Percentiles rank a stretch among this genome's conserved stretches.
These are phyloP conservation scores for Raddia distichophylla DNA, from an alignment of 176 grass and related monocot species.

Conservation along the genomic window DNA sequence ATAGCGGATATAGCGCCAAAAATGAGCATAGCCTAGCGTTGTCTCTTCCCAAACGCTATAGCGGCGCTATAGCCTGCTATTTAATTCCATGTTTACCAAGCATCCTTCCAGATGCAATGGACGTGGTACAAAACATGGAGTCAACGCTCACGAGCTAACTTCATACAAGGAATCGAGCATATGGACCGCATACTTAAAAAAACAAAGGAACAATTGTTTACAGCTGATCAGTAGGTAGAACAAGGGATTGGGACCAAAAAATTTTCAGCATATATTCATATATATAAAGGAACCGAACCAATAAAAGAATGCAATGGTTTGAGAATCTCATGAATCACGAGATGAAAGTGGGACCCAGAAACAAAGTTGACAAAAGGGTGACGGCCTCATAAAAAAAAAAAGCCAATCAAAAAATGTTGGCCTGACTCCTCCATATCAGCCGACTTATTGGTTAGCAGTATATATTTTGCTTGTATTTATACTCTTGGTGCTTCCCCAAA, in stretches of 20 bases:
- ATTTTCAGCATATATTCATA: slow-evolving; percentile 23
- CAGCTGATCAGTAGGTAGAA: not conserved
- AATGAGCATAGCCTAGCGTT: no score
- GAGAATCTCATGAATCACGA: slow-evolving; percentile 30
- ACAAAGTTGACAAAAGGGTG: not conserved
- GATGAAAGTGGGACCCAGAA: not conserved
- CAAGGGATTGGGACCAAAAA: slow-evolving; percentile 6
- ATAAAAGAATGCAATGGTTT: slow-evolving; percentile 51
- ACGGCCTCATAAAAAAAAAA: slow-evolving; percentile 40
- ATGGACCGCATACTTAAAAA: slow-evolving; percentile 1
- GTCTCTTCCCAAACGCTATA: no score
- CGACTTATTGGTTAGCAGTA: slow-evolving; percentile 65
- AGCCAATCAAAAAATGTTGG: slow-evolving; percentile 64
- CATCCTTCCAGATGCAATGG: not conserved
- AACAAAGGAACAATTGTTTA: slow-evolving; percentile 17
- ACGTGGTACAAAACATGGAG: not conserved
- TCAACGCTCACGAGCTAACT: not conserved
- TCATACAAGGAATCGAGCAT: not conserved
- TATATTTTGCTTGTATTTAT: slow-evolving; percentile 63
- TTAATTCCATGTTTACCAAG: no score
- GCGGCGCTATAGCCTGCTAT: no score
- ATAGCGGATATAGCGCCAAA: no score
- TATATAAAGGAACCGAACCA: slow-evolving; percentile 41
- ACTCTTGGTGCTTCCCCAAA: slow-evolving; percentile 38
- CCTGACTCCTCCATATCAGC: slow-evolving; percentile 44